phyloP scores from a whole-genome alignment of 495 filamentous ascomycete species.

The Melanomma pulvis-pyrius region DNA sequence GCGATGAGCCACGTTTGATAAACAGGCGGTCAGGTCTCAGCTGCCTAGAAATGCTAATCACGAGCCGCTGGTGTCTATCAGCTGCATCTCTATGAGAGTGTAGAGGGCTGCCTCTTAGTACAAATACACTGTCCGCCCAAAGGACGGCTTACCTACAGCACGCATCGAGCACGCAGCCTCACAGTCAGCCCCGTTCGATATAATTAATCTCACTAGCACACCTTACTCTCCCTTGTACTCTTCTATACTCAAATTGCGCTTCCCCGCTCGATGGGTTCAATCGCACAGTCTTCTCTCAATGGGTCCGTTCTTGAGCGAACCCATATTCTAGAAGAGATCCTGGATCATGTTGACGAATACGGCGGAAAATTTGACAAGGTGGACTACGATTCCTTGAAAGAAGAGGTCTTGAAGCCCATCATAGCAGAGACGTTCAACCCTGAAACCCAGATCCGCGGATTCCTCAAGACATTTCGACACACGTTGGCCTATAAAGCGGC shows the following conservation, averaged over 20 bases:
- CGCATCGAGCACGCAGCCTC: too few species aligned
- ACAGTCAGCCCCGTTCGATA: not conserved
- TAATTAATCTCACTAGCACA: not conserved
- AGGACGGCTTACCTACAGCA: not conserved
- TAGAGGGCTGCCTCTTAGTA: not conserved
- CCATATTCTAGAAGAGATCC: slow-evolving; percentile 36
- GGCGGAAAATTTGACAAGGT: slow-evolving; percentile 18
- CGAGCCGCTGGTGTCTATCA: not conserved
- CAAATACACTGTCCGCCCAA: not conserved
- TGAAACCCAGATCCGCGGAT: slow-evolving; percentile 38
- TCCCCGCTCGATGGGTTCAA: not conserved
- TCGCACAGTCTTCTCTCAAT: not conserved
- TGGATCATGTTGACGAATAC: slow-evolving; percentile 30
- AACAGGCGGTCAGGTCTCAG: slow-evolving; percentile 18
- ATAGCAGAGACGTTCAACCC: slow-evolving; percentile 34
- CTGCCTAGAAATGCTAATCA: slow-evolving; percentile 10
- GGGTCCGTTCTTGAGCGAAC: slow-evolving; percentile 20
- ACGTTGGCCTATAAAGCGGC: slow-evolving; percentile 29
- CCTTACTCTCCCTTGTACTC: not conserved
- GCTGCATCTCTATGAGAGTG: not conserved
- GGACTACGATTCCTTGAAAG: slow-evolving; percentile 30
- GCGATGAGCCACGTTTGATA: too few species aligned
- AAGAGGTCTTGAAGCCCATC: slow-evolving; percentile 35
- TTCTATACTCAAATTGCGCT: not conserved
- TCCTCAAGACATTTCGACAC: slow-evolving; percentile 29